Evolutionary conservation across 805 yeast genomes (phyloP).

Genomic region (Kazachstania martiniae): DNA sequence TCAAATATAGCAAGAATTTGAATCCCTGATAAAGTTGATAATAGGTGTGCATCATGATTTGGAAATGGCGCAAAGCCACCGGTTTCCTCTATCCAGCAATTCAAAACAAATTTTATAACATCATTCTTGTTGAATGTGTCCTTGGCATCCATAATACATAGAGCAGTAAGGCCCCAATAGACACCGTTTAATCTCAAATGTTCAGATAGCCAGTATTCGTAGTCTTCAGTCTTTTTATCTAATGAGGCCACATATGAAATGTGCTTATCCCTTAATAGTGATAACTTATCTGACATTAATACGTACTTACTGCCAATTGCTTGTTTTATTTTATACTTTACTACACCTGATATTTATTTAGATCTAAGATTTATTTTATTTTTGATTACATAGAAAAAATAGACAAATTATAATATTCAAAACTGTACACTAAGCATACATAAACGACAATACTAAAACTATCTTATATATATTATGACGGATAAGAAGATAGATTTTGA

Average conservation of each 20-base stretch:
- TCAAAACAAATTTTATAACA: slow-evolving; percentile 54
- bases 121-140: slow-evolving; percentile 51
- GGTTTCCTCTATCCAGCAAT: slow-evolving; percentile 44
- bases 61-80: slow-evolving; percentile 93
- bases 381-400: no score
- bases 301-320: no score
- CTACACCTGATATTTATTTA: no score
- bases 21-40: slow-evolving; percentile 76
- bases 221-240: slow-evolving; percentile 44
- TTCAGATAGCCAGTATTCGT: slow-evolving; percentile 82
- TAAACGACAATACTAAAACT: no score
- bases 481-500: slow-evolving; percentile 7
- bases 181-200: slow-evolving; percentile 85
- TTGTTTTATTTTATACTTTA: no score
- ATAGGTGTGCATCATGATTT: slow-evolving; percentile 76
- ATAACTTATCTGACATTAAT: no score
- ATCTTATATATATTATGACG: no score
- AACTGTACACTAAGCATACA: no score
- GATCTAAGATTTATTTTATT: no score
- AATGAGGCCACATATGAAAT: slow-evolving; percentile 44
- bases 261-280: slow-evolving; percentile 37
- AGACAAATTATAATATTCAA: no score
- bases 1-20: slow-evolving; percentile 67
- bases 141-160: slow-evolving; percentile 46
- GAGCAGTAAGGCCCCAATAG: slow-evolving; percentile 88